Conservation (phyloP, 129 eudicot species). For the Flaveria robusta region DNA sequence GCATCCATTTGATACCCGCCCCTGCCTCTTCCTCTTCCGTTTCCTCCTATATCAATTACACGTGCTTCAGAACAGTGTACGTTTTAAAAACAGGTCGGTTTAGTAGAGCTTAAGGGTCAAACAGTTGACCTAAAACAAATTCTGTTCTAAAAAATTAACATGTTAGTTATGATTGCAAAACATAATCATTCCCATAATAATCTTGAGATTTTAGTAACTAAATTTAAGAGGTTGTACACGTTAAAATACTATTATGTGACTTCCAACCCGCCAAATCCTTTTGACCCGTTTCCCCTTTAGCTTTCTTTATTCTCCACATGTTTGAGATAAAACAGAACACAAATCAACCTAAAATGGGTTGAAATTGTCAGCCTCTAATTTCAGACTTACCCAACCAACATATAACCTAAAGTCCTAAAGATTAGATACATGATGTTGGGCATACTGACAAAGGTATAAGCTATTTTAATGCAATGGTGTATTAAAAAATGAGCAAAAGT, state of each 20-base stretch:
- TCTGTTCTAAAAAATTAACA: background rate
- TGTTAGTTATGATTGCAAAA: background rate
- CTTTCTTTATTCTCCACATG: too few species aligned
- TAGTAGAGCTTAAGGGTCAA: background rate
- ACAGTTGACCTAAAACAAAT: background rate
- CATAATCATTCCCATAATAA: background rate
- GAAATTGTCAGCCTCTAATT: background rate
- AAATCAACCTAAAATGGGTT: too few species aligned
- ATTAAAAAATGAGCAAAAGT: background rate
- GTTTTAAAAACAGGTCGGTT: background rate
- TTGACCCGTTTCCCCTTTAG: background rate
- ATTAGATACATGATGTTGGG: background rate
- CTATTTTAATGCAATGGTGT: background rate
- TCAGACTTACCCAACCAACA: background rate
- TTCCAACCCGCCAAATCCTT: background rate
- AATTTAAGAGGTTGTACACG: background rate
- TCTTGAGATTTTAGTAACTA: too few species aligned
- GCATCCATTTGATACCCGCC: conserved; percentile 58
- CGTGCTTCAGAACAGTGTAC: background rate
- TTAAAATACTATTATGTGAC: background rate
- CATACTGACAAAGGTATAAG: background rate
- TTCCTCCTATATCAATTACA: conserved; percentile 44
- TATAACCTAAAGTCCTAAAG: background rate
- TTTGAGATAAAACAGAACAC: background rate
- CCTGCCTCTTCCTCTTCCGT: conserved; percentile 79